phyloP scores from a whole-genome alignment of 306 rosid species.

The Castanea crenata region DNA sequence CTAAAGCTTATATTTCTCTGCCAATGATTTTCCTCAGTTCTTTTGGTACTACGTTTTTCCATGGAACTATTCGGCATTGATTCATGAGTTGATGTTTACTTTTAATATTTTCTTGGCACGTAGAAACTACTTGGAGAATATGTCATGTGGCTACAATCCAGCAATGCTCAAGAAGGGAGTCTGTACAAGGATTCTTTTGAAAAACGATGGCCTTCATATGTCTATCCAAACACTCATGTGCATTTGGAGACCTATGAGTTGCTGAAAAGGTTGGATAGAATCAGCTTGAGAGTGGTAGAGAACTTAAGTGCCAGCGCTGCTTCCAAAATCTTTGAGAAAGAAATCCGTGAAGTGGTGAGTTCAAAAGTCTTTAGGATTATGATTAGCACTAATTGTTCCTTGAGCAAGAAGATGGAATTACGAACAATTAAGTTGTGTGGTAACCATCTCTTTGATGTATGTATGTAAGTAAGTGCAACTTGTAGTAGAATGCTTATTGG shows the following conservation, averaged over 20 bases:
- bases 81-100: neutral
- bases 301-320: constrained; percentile 69
- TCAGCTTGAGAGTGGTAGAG: constrained; percentile 57
- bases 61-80: neutral
- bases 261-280: constrained; percentile 52
- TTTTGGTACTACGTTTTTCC: neutral
- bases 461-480: neutral
- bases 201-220: constrained; percentile 58
- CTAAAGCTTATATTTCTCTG: neutral
- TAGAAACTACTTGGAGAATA: constrained; percentile 78
- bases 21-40: neutral
- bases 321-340: constrained; percentile 72
- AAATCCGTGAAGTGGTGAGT: constrained; percentile 79
- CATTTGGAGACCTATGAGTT: constrained; percentile 51
- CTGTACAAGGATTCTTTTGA: constrained; percentile 64
- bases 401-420: neutral
- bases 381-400: constrained; percentile 4
- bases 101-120: constrained; percentile 18
- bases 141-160: constrained; percentile 58
- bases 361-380: constrained; percentile 15
- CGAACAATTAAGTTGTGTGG: neutral
- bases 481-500: neutral
- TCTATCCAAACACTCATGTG: constrained; percentile 41
- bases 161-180: constrained; percentile 62
- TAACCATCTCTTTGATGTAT: neutral